These are phyloP conservation scores for Chrysanthemum makinoi DNA, from an alignment of 129 eudicot species.

Conservation along the genomic window DNA sequence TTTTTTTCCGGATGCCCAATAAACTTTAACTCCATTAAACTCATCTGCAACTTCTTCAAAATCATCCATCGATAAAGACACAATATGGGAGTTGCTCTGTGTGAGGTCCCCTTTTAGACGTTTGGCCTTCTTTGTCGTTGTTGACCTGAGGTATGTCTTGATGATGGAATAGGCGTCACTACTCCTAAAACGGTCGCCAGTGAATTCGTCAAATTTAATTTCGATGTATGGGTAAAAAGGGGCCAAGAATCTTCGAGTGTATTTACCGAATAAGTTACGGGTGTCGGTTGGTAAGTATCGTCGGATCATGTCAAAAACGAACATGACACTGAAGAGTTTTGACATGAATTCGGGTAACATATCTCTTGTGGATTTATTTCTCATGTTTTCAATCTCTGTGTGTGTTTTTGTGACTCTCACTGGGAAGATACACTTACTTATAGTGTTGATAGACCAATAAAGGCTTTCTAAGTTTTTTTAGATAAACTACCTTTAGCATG, in stretches of 20 bases:
- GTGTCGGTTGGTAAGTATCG: constrained; percentile 29
- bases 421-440: too few species aligned
- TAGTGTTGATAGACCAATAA: too few species aligned
- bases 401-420: too few species aligned
- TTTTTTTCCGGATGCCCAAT: constrained; percentile 38
- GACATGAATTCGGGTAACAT: constrained; percentile 29
- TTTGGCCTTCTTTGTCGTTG: constrained; percentile 32
- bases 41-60: constrained; percentile 46
- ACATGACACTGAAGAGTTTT: constrained; percentile 31
- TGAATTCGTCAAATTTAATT: constrained; percentile 44
- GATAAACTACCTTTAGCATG: too few species aligned
- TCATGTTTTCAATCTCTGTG: neutral
- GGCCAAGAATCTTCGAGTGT: constrained; percentile 14
- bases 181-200: constrained; percentile 28
- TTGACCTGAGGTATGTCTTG: constrained; percentile 40
- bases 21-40: constrained; percentile 44
- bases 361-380: neutral
- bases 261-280: constrained; percentile 20
- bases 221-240: constrained; percentile 39
- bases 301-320: constrained; percentile 30
- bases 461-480: too few species aligned
- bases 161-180: constrained; percentile 45
- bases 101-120: constrained; percentile 32
- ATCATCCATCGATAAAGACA: constrained; percentile 43
- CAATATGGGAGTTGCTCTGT: constrained; percentile 13